Evolutionary conservation across 805 yeast species (phyloP).

Genomic region (Schwanniomyces yamadae): DNA sequence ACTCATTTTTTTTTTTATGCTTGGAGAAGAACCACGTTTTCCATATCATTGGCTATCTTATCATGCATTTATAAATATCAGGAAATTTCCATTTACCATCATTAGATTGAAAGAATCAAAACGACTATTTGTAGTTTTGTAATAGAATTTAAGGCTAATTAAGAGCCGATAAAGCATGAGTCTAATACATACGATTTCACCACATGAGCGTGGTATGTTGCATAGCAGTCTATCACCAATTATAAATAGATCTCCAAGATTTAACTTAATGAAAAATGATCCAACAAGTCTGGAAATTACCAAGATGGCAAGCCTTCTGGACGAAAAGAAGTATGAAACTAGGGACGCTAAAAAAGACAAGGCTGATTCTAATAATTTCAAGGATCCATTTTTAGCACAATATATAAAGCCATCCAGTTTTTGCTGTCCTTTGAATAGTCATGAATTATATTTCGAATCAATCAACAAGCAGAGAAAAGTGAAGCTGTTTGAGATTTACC

Average conservation of each 20-base stretch:
- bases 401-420: constrained; percentile 18
- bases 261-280: neutral
- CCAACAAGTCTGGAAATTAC: constrained; percentile 1
- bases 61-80: constrained; percentile 1
- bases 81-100: no score
- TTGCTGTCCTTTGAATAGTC: constrained; percentile 12
- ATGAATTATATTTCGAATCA: constrained; percentile 19
- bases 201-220: constrained; percentile 8
- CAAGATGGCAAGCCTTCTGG: neutral
- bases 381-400: constrained; percentile 21
- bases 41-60: constrained; percentile 1
- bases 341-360: neutral
- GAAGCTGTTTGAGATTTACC: constrained; percentile 21
- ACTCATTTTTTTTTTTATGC: neutral
- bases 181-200: constrained; percentile 9
- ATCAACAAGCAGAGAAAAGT: constrained; percentile 17
- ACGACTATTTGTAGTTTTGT: neutral
- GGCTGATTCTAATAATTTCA: neutral
- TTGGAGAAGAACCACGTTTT: constrained; percentile 1
- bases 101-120: neutral
- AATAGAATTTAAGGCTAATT: no score
- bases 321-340: neutral
- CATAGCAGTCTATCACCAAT: constrained; percentile 4
- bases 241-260: neutral
- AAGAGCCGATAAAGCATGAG: constrained; percentile 10